These are phyloP conservation scores for Dactylorhiza incarnata DNA, from an alignment of 106 monocot species.

Conservation along the genomic window DNA sequence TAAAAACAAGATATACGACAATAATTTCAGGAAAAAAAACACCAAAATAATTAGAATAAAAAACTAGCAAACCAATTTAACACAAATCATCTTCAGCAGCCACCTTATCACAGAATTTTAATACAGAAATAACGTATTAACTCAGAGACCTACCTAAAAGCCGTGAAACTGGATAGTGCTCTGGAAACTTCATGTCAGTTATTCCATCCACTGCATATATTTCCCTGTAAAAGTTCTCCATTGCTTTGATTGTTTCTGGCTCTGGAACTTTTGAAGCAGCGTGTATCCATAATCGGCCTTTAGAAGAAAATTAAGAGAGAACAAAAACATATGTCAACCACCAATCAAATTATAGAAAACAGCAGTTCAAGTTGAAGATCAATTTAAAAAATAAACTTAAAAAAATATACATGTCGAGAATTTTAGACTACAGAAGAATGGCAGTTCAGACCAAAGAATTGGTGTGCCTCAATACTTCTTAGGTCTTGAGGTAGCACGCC, in stretches of 20 bases:
- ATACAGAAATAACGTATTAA: background rate
- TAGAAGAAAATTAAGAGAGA: background rate
- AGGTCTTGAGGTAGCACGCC: background rate
- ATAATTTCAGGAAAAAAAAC: background rate
- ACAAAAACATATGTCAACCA: background rate
- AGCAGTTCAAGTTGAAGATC: background rate
- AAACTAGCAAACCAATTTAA: background rate
- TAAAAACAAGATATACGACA: background rate
- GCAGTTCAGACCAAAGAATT: background rate
- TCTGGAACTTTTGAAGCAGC: conserved; percentile 85
- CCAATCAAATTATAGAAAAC: conserved; percentile 1
- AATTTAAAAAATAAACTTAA: background rate
- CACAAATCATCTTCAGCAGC: too few species aligned
- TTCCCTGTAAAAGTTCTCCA: conserved; percentile 85
- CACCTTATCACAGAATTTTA: background rate
- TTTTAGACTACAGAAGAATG: background rate
- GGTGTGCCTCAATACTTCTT: too few species aligned
- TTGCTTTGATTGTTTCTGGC: conserved; percentile 59
- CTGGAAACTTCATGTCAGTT: conserved; percentile 71
- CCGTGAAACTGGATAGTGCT: conserved; percentile 74
- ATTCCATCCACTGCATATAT: conserved; percentile 82
- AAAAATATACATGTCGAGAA: background rate
- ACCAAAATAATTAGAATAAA: background rate
- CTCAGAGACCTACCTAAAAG: conserved; percentile 44
- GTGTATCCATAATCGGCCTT: conserved; percentile 92